phyloP scores from a whole-genome alignment of 441 rosid genomes.

The Pelargonium cotyledonis region DNA sequence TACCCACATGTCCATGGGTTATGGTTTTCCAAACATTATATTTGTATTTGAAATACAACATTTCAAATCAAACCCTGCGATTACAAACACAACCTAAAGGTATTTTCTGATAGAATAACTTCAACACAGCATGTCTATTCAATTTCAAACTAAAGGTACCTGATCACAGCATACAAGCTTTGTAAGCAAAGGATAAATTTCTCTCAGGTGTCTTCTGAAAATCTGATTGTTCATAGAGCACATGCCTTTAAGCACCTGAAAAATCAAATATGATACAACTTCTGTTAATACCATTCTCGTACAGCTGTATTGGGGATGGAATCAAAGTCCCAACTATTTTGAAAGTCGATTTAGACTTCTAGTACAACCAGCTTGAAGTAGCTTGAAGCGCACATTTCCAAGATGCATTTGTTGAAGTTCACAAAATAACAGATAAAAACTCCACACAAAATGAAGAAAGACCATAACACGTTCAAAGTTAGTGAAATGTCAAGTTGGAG shows the following conservation, averaged over 20 bases:
- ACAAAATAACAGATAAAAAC: background rate
- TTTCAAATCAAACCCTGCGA: too few species aligned
- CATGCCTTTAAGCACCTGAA: conserved; percentile 95
- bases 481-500: background rate
- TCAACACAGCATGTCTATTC: conserved; percentile 9
- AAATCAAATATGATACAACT: conserved; percentile 12
- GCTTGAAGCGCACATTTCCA: background rate
- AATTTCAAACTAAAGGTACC: conserved; percentile 33
- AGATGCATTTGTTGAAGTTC: background rate
- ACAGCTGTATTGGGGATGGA: background rate
- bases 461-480: background rate
- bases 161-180: conserved; percentile 95
- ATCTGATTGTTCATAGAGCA: conserved; percentile 80
- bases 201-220: conserved; percentile 79
- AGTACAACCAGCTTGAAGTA: conserved; percentile 5
- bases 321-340: background rate
- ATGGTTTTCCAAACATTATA: too few species aligned
- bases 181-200: conserved; percentile 89
- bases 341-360: background rate
- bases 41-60: too few species aligned
- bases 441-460: background rate
- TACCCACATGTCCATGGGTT: too few species aligned
- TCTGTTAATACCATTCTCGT: background rate
- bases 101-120: background rate
- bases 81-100: background rate